These are phyloP conservation scores for Breynia disticha DNA, from an alignment of 441 rosid species.

Conservation along the genomic window DNA sequence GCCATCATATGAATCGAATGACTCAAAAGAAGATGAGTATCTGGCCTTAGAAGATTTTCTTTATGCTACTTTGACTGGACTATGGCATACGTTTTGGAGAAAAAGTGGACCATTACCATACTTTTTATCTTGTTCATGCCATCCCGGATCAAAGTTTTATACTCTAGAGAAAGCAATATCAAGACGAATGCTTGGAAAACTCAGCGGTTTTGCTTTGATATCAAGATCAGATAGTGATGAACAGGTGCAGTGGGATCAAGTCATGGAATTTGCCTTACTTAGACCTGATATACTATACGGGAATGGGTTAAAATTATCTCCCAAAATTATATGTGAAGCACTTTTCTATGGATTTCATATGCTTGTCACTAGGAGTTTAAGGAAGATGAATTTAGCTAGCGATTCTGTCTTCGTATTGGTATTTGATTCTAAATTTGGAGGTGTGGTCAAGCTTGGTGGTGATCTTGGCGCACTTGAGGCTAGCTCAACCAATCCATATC, in stretches of 20 bases:
- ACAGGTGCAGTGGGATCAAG: conserved; percentile 46
- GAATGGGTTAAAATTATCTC: conserved; percentile 35
- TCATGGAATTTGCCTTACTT: conserved; percentile 35
- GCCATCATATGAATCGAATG: conserved; percentile 33
- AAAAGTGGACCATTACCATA: conserved; percentile 42
- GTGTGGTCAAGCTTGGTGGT: conserved; percentile 53
- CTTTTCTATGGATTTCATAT: conserved; percentile 51
- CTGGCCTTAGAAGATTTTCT: conserved; percentile 52
- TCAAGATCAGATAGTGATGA: conserved; percentile 27
- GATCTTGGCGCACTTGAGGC: conserved; percentile 35
- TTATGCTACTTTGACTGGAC: conserved; percentile 33
- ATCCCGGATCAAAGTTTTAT: conserved; percentile 48
- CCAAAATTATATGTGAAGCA: conserved; percentile 46
- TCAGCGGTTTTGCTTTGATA: conserved; percentile 46
- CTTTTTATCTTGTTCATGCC: conserved; percentile 34
- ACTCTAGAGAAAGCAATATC: conserved; percentile 44
- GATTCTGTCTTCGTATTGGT: conserved; percentile 40
- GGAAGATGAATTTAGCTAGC: conserved; percentile 23
- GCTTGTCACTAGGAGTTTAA: conserved; percentile 40
- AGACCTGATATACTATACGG: conserved; percentile 37
- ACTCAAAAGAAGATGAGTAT: conserved; percentile 32
- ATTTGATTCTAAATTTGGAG: conserved; percentile 59
- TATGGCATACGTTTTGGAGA: conserved; percentile 66
- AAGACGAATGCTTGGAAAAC: conserved; percentile 42
- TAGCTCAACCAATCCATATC: conserved; percentile 29